Evolutionary conservation across 441 rosid genomes (phyloP), one percentile per base, ranked within the genome.

Genomic region (Eruca vesicaria): DNA sequence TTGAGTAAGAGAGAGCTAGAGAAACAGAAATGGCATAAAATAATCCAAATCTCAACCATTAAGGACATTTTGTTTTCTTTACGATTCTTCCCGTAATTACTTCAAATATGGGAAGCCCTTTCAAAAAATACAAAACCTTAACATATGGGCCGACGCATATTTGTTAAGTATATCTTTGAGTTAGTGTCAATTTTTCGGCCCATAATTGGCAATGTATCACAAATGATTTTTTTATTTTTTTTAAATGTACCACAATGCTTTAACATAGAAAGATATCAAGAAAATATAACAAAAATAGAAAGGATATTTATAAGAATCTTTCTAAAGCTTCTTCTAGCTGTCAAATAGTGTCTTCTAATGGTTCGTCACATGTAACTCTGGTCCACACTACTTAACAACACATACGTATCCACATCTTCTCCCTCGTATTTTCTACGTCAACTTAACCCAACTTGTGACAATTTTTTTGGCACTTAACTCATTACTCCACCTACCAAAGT

Each of bases 281-380:
- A n/a, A n/a, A n/a, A n/a, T n/a, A n/a, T n/a, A 31, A 4, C 56
- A 68, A 10, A 53, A 41, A 57, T 9, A 68, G 12, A 16, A 3
- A 15, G 58, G 14, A 19, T 52, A 18, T 52, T 21, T 66, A 7
- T 9, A 57, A 71, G 76, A 48, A 77, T 71, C 50, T 71, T 21
- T 48, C 8, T 18, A 20, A 7, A 61, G 52, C 65, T 61, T 66
- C 31, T 68, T 75, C 71, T 76, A 74, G 87, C 89, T 86, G 89
- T 77, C 84, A 78, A 48, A 59, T 65, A 67, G 68, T 84, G 90
- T 85, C 79, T 70, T 81, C 18, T 78, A 74, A 36, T 57, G 74
- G 36, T 20, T 56, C 36, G 6, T 69, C 81, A 71, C 85, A 77
- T 82, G 89, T 84, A 79, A 2, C 69, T 43, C 26, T 48, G 87